These are phyloP conservation scores for Dothistroma pini DNA, from an alignment of 2,329 filamentous ascomycete species.

Conservation along the genomic window DNA sequence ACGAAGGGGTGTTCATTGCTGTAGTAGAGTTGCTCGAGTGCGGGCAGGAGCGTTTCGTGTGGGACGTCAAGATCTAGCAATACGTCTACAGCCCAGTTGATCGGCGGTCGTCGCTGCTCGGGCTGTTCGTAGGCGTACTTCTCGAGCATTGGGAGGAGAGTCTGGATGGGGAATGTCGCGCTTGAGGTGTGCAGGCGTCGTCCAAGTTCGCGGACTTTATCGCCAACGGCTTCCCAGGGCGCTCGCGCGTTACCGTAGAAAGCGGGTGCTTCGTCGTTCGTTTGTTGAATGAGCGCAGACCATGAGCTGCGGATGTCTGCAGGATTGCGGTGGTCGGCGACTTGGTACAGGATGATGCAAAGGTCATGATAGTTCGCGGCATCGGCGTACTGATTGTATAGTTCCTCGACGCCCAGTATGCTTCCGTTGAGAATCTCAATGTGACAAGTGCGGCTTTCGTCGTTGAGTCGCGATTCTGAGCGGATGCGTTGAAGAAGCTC, in stretches of 20 bases:
- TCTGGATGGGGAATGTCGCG: slow-evolving; percentile 35
- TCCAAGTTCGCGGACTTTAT: slow-evolving; percentile 56
- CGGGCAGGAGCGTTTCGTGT: slow-evolving; percentile 58
- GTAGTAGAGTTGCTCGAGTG: slow-evolving; percentile 65
- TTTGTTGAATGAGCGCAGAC: slow-evolving; percentile 72
- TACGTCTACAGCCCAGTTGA: slow-evolving; percentile 61
- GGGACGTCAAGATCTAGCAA: slow-evolving; percentile 62
- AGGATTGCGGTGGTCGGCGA: slow-evolving; percentile 84
- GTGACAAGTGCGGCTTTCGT: slow-evolving; percentile 59
- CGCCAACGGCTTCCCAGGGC: slow-evolving; percentile 68
- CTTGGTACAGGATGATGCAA: slow-evolving; percentile 86
- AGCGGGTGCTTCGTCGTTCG: slow-evolving; percentile 49
- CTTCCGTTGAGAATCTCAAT: slow-evolving; percentile 60
- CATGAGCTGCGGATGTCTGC: slow-evolving; percentile 81
- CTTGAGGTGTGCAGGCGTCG: slow-evolving; percentile 43
- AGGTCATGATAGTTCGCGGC: slow-evolving; percentile 91
- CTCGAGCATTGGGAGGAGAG: slow-evolving; percentile 55
- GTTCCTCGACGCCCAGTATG: slow-evolving; percentile 73
- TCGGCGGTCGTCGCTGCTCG: slow-evolving; percentile 48
- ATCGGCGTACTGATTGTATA: slow-evolving; percentile 92
- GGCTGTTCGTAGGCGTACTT: slow-evolving; percentile 52
- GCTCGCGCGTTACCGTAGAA: slow-evolving; percentile 25
- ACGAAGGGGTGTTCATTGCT: slow-evolving; percentile 61
- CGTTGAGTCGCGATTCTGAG: slow-evolving; percentile 65
- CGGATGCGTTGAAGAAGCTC: slow-evolving; percentile 77